phyloP scores from a whole-genome alignment of 805 yeast species.

The Myxozyma sirexii region DNA sequence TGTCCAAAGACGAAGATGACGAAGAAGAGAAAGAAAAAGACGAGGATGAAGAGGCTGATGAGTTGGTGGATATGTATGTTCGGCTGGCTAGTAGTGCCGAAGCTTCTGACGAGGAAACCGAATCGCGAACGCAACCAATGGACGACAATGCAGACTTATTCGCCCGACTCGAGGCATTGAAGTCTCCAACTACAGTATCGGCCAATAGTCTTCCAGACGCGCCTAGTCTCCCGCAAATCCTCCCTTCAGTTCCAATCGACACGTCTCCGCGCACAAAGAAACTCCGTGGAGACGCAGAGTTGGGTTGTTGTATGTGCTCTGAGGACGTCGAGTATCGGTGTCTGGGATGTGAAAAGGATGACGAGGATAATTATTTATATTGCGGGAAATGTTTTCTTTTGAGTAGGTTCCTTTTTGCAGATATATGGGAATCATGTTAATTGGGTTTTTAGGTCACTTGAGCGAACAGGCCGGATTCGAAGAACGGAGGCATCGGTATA shows the following conservation, averaged over 20 bases:
- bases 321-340: conserved; percentile 31
- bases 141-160: conserved; percentile 9
- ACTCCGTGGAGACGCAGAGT: conserved; percentile 27
- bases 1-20: not conserved
- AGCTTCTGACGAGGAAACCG: conserved; percentile 9
- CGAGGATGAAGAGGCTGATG: conserved; percentile 28
- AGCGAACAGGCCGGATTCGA: conserved; percentile 32
- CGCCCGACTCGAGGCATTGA: conserved; percentile 21
- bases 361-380: conserved; percentile 31
- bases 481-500: conserved; percentile 28
- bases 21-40: conserved; percentile 12
- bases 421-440: not conserved
- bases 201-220: conserved; percentile 12
- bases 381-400: conserved; percentile 31
- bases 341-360: conserved; percentile 26
- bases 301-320: conserved; percentile 35
- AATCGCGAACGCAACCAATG: not conserved
- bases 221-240: conserved; percentile 11
- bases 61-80: conserved; percentile 27
- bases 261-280: conserved; percentile 9
- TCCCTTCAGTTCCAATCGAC: conserved; percentile 21
- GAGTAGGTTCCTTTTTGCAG: conserved; percentile 10
- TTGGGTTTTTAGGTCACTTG: conserved; percentile 18
- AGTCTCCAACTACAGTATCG: not conserved
- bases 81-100: conserved; percentile 23